phyloP scores from a whole-genome alignment of 768 basidiomycete genomes.

The Nevesoporus exiguus region DNA sequence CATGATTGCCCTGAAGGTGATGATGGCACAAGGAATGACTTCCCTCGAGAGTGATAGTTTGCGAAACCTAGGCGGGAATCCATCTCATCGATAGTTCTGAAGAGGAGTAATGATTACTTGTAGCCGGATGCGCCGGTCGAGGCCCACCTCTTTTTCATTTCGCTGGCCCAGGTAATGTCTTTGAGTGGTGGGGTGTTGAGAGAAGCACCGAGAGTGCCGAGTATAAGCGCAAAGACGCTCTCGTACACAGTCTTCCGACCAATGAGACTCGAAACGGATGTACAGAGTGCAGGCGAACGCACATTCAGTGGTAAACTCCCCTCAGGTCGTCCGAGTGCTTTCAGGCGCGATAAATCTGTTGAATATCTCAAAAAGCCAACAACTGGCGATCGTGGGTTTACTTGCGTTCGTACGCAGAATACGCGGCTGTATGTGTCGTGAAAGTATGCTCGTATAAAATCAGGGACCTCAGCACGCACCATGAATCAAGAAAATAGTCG shows the following conservation, averaged over 20 bases:
- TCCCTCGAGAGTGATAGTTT: slow-evolving; percentile 58
- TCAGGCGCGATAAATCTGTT: slow-evolving; percentile 71
- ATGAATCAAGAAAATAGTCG: slow-evolving; percentile 50
- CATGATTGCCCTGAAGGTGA: slow-evolving; percentile 2
- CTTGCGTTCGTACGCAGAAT: slow-evolving; percentile 78
- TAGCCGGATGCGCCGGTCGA: background rate
- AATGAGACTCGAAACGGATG: background rate
- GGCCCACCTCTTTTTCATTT: slow-evolving; percentile 77
- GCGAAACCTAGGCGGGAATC: slow-evolving; percentile 64
- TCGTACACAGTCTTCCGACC: slow-evolving; percentile 60
- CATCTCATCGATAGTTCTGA: slow-evolving; percentile 73
- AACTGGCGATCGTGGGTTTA: slow-evolving; percentile 23
- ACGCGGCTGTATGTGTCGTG: slow-evolving; percentile 51
- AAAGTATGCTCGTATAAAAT: background rate
- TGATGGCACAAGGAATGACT: slow-evolving; percentile 25
- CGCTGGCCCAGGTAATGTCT: slow-evolving; percentile 86
- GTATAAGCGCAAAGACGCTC: slow-evolving; percentile 55
- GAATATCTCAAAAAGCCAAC: background rate
- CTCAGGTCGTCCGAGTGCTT: slow-evolving; percentile 71
- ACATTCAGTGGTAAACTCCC: slow-evolving; percentile 64
- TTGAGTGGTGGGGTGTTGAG: slow-evolving; percentile 64
- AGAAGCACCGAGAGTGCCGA: slow-evolving; percentile 73
- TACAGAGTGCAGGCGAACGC: slow-evolving; percentile 13
- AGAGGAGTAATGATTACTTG: background rate
- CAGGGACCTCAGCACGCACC: slow-evolving; percentile 36